Evolutionary conservation across 2,329 filamentous ascomycete species (phyloP).

Genomic region (Coleophoma crateriformis): DNA sequence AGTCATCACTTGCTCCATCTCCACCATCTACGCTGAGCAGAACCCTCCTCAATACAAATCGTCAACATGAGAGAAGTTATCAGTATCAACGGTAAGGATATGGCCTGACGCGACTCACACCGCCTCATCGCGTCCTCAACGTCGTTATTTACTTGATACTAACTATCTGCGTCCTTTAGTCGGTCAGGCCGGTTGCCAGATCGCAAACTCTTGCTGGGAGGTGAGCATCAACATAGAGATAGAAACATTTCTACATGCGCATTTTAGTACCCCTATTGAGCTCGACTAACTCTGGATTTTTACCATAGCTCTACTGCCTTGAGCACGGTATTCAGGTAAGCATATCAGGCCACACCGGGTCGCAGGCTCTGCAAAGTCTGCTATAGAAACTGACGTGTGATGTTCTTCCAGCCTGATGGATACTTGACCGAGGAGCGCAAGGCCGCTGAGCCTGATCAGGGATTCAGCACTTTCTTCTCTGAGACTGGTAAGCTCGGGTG

Average conservation of each 20-base stretch:
- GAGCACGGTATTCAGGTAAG: constrained; percentile 98
- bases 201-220: constrained; percentile 99
- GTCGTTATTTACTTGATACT: constrained; percentile 15
- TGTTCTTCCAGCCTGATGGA: constrained; percentile 74
- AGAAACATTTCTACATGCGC: constrained; percentile 17
- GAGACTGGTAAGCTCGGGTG: constrained; percentile 73
- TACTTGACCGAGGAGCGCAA: constrained; percentile 98
- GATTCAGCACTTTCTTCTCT: constrained; percentile 99
- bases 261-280: constrained; percentile 20
- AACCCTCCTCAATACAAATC: constrained; percentile 19
- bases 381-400: constrained; percentile 26
- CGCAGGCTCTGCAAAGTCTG: background rate
- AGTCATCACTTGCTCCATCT: constrained; percentile 18
- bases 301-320: constrained; percentile 89
- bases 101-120: constrained; percentile 28
- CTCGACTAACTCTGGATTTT: constrained; percentile 21
- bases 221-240: constrained; percentile 52
- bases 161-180: constrained; percentile 50
- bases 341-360: constrained; percentile 14
- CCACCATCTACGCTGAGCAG: constrained; percentile 6
- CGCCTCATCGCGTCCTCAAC: constrained; percentile 23
- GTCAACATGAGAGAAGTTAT: constrained; percentile 97
- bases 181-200: constrained; percentile 99
- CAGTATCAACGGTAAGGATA: constrained; percentile 86
- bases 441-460: constrained; percentile 84